A percentile compares a stretch with the other conserved stretches of the same genome.
Evolutionary conservation across 164 flowering plant genomes (phyloP).

Genomic region (Nelumbo lutea): DNA sequence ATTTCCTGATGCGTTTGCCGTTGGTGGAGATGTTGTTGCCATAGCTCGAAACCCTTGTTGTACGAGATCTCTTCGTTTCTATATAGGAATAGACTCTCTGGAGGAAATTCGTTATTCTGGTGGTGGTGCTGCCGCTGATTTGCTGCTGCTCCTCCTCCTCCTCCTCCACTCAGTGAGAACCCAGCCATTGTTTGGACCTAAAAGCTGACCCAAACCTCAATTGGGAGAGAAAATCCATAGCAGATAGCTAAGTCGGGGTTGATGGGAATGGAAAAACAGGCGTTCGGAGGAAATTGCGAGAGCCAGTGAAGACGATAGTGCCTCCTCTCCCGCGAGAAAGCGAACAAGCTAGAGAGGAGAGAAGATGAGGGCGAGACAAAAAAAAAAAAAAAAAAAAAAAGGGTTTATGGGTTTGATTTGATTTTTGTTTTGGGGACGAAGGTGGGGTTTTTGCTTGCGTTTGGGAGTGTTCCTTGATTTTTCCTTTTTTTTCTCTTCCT

Average conservation of each 20-base stretch:
- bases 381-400: too few species aligned
- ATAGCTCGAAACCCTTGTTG: slow-evolving; percentile 49
- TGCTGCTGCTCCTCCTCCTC: background rate
- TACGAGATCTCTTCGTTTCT: slow-evolving; percentile 40
- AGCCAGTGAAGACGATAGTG: background rate
- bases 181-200: slow-evolving; percentile 47
- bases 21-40: slow-evolving; percentile 33
- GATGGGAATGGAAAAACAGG: slow-evolving; percentile 1
- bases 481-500: slow-evolving; percentile 1
- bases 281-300: background rate
- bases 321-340: background rate
- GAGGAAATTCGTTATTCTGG: slow-evolving; percentile 15
- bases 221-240: slow-evolving; percentile 41
- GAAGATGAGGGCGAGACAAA: too few species aligned
- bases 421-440: background rate
- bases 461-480: background rate
- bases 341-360: too few species aligned
- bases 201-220: slow-evolving; percentile 17
- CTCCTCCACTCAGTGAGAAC: slow-evolving; percentile 41
- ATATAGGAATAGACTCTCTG: slow-evolving; percentile 31
- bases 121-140: background rate
- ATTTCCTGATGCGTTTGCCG: slow-evolving; percentile 15
- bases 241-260: slow-evolving; percentile 12
- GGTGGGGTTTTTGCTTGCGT: background rate
- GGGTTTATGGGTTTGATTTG: background rate